These are phyloP conservation scores for Cladosporium sp. DNA, from an alignment of 2,329 filamentous ascomycete genomes.

Conservation along the genomic window DNA sequence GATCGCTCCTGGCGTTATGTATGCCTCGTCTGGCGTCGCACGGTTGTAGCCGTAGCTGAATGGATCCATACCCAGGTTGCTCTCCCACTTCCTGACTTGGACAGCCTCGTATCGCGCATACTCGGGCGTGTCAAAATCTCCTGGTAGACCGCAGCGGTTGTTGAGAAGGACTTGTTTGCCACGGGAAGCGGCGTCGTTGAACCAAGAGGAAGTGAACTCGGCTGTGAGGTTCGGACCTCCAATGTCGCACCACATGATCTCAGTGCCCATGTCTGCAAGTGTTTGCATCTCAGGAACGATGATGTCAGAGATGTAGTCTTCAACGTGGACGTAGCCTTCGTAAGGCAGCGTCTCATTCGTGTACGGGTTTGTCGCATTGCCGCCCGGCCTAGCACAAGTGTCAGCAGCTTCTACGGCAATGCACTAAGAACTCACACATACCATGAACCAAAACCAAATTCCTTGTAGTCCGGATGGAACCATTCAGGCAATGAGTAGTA, in stretches of 20 bases:
- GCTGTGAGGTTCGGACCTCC: conserved; percentile 48
- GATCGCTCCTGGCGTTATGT: conserved; percentile 56
- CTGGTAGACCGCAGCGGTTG: conserved; percentile 57
- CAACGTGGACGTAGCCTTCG: conserved; percentile 46
- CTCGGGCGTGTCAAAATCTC: conserved; percentile 64
- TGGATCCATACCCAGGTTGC: conserved; percentile 62
- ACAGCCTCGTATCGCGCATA: conserved; percentile 55
- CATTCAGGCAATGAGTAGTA: conserved; percentile 52
- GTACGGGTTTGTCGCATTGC: conserved; percentile 49
- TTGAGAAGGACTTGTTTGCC: conserved; percentile 58
- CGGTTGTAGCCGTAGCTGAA: conserved; percentile 62
- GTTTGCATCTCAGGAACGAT: conserved; percentile 50
- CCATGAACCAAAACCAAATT: conserved; percentile 46
- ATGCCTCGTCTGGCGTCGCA: conserved; percentile 52
- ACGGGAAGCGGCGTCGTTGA: conserved; percentile 43
- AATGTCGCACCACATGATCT: conserved; percentile 54
- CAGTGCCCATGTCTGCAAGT: conserved; percentile 46
- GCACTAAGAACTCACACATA: not conserved
- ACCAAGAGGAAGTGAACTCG: conserved; percentile 47
- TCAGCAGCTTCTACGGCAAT: not conserved
- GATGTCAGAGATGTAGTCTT: conserved; percentile 46
- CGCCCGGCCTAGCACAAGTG: conserved; percentile 38
- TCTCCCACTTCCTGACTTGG: conserved; percentile 62
- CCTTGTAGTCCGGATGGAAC: conserved; percentile 48
- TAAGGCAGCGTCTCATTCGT: conserved; percentile 48